Percentiles rank a stretch among this genome's conserved stretches.
These are phyloP conservation scores for Mortierella sp. DNA, from an alignment of 371 early-diverging fungal species.

Conservation along the genomic window DNA sequence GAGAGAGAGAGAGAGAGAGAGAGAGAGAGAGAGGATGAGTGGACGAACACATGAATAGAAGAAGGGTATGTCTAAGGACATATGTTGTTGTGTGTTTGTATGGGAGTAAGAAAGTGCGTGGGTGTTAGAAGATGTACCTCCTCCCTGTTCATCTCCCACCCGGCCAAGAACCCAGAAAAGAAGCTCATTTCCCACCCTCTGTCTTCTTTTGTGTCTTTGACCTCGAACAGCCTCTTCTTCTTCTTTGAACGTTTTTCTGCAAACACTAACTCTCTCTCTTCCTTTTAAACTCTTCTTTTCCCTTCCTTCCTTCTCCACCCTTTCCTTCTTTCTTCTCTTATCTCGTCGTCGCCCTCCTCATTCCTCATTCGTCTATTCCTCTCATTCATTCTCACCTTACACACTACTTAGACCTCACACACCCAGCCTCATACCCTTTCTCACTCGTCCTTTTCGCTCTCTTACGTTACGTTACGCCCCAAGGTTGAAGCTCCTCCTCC, in stretches of 20 bases:
- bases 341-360: neutral
- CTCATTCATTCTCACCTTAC: neutral
- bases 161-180: too few relatives aligned
- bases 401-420: too few relatives aligned
- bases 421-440: neutral
- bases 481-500: slow-evolving; percentile 14
- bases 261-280: slow-evolving; percentile 1
- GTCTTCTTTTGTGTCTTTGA: too few relatives aligned
- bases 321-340: neutral
- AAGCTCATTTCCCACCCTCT: too few relatives aligned
- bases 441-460: neutral
- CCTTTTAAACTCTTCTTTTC: neutral
- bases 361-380: neutral
- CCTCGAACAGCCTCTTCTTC: too few relatives aligned
- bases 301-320: neutral
- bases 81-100: neutral
- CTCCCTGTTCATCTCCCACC: too few relatives aligned
- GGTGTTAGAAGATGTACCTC: neutral
- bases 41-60: neutral
- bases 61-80: neutral
- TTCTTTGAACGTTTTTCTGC: too few relatives aligned
- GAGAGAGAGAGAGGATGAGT: neutral
- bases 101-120: neutral
- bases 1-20: too few relatives aligned
- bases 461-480: neutral